phyloP scores from a whole-genome alignment of 805 yeast species.

The Yamadazyma sp. region DNA sequence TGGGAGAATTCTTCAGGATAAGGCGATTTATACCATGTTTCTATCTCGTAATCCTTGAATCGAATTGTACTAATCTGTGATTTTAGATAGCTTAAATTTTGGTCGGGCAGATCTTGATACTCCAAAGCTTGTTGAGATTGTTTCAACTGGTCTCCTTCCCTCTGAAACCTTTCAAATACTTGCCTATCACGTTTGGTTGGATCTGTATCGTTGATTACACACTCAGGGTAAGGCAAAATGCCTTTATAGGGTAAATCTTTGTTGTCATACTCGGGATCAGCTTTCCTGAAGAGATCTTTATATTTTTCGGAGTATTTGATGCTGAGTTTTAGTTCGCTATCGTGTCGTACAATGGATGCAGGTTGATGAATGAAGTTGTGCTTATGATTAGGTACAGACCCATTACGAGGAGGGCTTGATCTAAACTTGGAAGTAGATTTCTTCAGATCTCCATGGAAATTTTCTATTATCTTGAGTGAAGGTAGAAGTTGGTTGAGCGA shows the following conservation, averaged over 20 bases:
- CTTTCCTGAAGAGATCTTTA: slow-evolving; percentile 4
- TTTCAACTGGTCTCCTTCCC: slow-evolving; percentile 19
- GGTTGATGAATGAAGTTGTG: background rate
- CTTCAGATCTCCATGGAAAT: background rate
- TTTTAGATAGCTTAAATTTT: slow-evolving; percentile 10
- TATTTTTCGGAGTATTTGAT: slow-evolving; percentile 7
- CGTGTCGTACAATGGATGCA: slow-evolving; percentile 1
- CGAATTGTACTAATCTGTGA: slow-evolving; percentile 60
- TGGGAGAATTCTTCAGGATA: slow-evolving; percentile 83
- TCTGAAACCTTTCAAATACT: slow-evolving; percentile 44
- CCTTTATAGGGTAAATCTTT: slow-evolving; percentile 65
- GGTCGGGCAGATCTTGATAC: background rate
- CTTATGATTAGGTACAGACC: background rate
- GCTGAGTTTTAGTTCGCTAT: background rate
- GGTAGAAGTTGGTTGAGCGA: slow-evolving; percentile 1
- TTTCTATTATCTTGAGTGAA: background rate
- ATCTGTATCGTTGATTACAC: slow-evolving; percentile 57
- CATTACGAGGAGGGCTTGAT: background rate
- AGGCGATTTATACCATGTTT: slow-evolving; percentile 92
- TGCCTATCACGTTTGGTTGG: slow-evolving; percentile 55
- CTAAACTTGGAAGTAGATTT: background rate
- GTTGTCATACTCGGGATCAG: slow-evolving; percentile 15
- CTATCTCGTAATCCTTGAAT: slow-evolving; percentile 70
- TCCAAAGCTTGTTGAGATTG: background rate
- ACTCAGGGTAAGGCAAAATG: slow-evolving; percentile 55